Evolutionary conservation across 306 rosid genomes (phyloP), one percentile per base, ranked within the genome.

Genomic region (Malus sieversii): DNA sequence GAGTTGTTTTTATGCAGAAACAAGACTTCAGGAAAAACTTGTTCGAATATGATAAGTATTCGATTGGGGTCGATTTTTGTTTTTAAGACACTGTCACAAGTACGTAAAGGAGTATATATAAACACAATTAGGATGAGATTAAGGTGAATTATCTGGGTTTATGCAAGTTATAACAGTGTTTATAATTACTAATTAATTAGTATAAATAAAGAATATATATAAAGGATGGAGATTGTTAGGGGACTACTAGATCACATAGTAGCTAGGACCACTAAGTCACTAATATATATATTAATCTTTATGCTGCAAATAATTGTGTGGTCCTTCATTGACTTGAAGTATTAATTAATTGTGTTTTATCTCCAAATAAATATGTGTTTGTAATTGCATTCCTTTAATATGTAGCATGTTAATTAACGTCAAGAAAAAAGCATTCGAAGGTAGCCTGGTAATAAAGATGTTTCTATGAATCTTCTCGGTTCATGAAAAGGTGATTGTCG

Each of bases 301-400:
- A 87, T 86, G 86, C 86, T 77, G 46, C 60, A 74, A 75, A 84
- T 90, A 77, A 85, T 82, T 74, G 78, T 68, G 93, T 85, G 96
- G 97, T 88, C 93, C 93, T 81, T 81, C 80, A 27, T 83, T 82
- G 83, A 80, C 86, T 68, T 64, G 25, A 42, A 25, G 30, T 5
- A 27, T 13, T 40, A 66, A 61, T 13, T 40, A 66, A 20, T 10
- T 60, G 18, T 59, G 77, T 42, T 35, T 77, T 68, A 35, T 71
- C 81, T 76, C 80, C 74, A 72, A 70, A 27, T 67, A 18, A 10
- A 42, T 18, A 25, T 67, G 9, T 72, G 65, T 75, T 14, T 48
- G 53, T 19, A 48, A 48, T 70, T 78, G 58, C 77, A 70, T 60
- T 48, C 53, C 53, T 14, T 14, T 48, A 13, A 48, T 14, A 48